Base-by-base conservation (phyloP, 495 filamentous ascomycete species). In the Aspergillus olivimuriae region DNA sequence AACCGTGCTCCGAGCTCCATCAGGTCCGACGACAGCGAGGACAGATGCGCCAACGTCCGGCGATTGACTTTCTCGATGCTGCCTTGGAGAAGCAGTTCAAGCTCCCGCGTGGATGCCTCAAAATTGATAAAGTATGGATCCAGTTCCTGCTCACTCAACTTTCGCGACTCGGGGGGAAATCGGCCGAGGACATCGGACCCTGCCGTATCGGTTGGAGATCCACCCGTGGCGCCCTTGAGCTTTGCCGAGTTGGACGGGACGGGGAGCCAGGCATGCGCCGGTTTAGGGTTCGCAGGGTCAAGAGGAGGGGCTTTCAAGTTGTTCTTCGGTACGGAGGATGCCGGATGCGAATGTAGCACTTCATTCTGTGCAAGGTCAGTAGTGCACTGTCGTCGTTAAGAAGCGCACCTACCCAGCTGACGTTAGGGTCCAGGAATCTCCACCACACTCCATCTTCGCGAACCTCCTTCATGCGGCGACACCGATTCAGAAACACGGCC, bases 41-140 rank as follows among this genome's bases (percentile, higher is more conserved):
- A 84, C 2, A 95, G 60, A 53, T 97, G 92, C 28, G 80, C 83
- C 4, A 98, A 63, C 8, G 89, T 95, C 16, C 94, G 76, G 16
- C 89, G 81, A 55, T 96, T 97, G 31, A 95, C 89, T 56, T 90
- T 95, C 55, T 98, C 92, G 57, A 98, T 92, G 19, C 86, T 88
- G 0, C 94, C 92, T 54, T 84, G 89, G 4, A 98, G 70, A 0
- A 95, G 74, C 10, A 79, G 61, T 57, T 98, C 92, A 8, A 96
- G 74, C 45, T 95, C 91, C 48, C 87, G 82, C 6, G 89, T 92
- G 7, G 86, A 84, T 0, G 82, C 69, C 60, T 98, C 92, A 50
- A 91, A 97, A 37, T 83, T 85, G 53, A 86, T 80, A 60, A 98
- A 97, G 61, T 97, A 98, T 2, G 90, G 87, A 57, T 98, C 92